Base-by-base conservation (phyloP, 2,329 filamentous ascomycete genomes). In the Pezicula neosporulosa region DNA sequence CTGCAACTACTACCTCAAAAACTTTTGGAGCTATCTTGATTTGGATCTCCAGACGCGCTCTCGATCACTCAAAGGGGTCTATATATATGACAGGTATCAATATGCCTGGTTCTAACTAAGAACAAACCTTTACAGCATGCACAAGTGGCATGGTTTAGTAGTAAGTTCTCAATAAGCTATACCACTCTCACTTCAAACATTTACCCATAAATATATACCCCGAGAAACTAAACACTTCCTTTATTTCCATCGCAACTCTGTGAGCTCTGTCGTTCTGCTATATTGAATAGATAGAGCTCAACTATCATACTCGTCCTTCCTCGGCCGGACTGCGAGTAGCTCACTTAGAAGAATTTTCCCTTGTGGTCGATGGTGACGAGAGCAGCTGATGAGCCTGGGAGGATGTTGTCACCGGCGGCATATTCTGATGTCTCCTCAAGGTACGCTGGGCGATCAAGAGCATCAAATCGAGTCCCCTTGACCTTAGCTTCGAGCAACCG, bases 381-480 rank as follows among this genome's bases (percentile, higher is more conserved):
- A 8, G 56, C 56, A 10, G 50, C 54, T 3, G 55, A 51, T 42
- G 51, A 46, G 49, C 58, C 58, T 30, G 48, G 51, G 24, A 54
- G 55, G 45, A 60, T 53, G 36, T 61, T 57, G 30, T 53, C 59
- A 28, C 50, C 57, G 9, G 49, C 50, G 10, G 59, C 57, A 53
- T 65, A 60, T 49, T 72, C 71, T 10, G 56, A 56, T 2, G 65
- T 62, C 36, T 50, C 10, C 9, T 13, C 55, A n/a, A 63, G 54
- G 41, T 63, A 59, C 6, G 47, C 53, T 8, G 77, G 84, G 6
- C 73, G 76, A 64, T 91, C 87, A 3, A 90, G 70, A 4, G 82
- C 86, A 63, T 83, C 78, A 64, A 92, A 93, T 6, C 78, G 76
- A 39, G 71, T 71, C 2, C 85, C 84, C n/a, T 70, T 76, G 16